phyloP scores from a whole-genome alignment of 73 alveolate species.

The Symbiodinium natans region DNA sequence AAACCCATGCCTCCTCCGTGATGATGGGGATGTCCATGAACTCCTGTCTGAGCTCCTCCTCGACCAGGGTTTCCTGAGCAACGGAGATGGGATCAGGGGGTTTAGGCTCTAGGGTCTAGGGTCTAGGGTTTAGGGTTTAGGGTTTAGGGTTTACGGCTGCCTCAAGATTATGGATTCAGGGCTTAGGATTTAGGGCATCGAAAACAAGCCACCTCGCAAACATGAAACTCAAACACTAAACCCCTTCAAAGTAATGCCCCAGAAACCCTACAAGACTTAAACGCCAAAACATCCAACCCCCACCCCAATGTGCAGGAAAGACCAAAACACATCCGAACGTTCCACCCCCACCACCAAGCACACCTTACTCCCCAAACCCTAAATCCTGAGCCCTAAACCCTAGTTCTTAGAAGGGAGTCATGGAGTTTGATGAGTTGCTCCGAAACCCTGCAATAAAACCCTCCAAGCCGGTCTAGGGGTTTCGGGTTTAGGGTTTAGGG shows the following conservation, averaged over 20 bases:
- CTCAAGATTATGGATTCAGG: not conserved
- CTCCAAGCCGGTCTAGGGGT: too few relatives aligned
- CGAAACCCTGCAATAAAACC: too few relatives aligned
- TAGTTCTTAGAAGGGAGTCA: too few relatives aligned
- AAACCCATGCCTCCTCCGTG: conserved; percentile 82
- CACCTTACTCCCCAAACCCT: too few relatives aligned
- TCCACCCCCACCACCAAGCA: too few relatives aligned
- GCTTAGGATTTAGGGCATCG: not conserved
- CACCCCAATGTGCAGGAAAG: too few relatives aligned
- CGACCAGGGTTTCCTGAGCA: conserved; percentile 62
- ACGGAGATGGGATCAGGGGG: not conserved
- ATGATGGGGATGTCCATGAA: conserved; percentile 65
- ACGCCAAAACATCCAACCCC: too few relatives aligned
- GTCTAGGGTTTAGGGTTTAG: not conserved
- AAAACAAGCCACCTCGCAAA: not conserved
- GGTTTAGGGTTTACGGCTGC: not conserved
- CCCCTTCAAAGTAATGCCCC: not conserved
- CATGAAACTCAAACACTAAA: not conserved
- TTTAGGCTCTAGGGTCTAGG: not conserved
- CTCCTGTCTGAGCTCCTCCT: conserved; percentile 73
- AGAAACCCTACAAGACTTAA: too few relatives aligned
- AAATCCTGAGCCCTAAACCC: too few relatives aligned
- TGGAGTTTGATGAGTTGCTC: too few relatives aligned
- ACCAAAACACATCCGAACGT: too few relatives aligned
- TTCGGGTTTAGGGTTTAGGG: too few relatives aligned